Base-by-base conservation (phyloP, 2,329 filamentous ascomycete species). In the Lizonia empirigonia region DNA sequence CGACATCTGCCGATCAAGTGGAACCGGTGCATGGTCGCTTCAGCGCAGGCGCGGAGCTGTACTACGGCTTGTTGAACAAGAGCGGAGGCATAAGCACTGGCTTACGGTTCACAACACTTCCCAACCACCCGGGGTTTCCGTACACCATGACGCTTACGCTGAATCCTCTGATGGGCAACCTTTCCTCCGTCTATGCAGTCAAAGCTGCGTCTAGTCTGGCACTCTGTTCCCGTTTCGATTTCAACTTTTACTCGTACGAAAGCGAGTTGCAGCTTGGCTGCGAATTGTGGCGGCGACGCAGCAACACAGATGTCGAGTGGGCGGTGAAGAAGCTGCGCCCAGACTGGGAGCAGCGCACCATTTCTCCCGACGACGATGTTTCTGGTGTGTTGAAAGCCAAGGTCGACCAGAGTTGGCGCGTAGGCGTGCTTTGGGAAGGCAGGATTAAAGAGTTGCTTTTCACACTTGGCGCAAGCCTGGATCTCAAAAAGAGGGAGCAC, bases 181-280 rank as follows among this genome's bases (percentile, higher is more conserved):
- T 99, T 53, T 92, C 89, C 50, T 90, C 91, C 27, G 96, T 86
- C 13, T 99, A 99, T 71, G 90, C 94, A 0, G 90, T 97, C 38
- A 88, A 90, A 66, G 93, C 93, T 2, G 91, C 91, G 3, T 84
- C 84, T 26, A 85, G 91, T 64, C 84, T 96, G 61, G 89, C 91
- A 9, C 82, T 99, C 40, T 94, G 91, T 58, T 95, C 91, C 18
- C 86, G 89, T 40, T 93, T 97, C 76, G 91, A 95, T 68, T 99
- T 99, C 76, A 99, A 99, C 67, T 89, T 97, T 40, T 97, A 97
- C 76, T 96, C 91, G 70, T 99, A 97, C 77, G 94, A 99, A 77
- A 96, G 91, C 69, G 89, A 94, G 51, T 88, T 96, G 80, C 87
- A 91, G 20, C 83, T 97, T 19, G 94, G 94, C 12, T 90, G 91